These are phyloP conservation scores for Agrocybe pediades DNA, from an alignment of 768 basidiomycete genomes.

Conservation along the genomic window DNA sequence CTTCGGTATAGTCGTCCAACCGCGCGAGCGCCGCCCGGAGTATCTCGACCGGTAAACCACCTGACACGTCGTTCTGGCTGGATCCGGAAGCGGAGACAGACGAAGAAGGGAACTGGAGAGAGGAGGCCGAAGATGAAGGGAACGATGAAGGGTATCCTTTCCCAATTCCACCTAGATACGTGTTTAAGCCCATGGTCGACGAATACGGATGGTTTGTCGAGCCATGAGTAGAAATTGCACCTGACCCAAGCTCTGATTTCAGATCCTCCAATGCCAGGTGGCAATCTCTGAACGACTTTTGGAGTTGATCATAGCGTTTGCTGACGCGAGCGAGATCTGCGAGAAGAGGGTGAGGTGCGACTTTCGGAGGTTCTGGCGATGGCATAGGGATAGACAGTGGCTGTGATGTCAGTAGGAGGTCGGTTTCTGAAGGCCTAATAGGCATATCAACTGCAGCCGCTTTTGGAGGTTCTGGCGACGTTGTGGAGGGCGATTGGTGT, in stretches of 20 bases:
- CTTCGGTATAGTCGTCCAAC: slow-evolving; percentile 75
- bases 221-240: slow-evolving; percentile 10
- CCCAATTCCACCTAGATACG: background rate
- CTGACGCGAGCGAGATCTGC: slow-evolving; percentile 43
- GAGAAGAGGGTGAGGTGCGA: slow-evolving; percentile 40
- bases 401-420: too few species aligned
- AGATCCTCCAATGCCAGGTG: slow-evolving; percentile 66
- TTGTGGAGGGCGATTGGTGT: too few species aligned
- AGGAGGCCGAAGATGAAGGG: slow-evolving; percentile 9
- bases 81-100: background rate
- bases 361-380: background rate
- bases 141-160: background rate
- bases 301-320: slow-evolving; percentile 61
- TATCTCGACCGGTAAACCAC: slow-evolving; percentile 29
- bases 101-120: background rate
- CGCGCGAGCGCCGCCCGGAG: slow-evolving; percentile 58
- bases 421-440: too few species aligned
- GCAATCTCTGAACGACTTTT: slow-evolving; percentile 69
- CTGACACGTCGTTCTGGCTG: background rate
- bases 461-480: too few species aligned
- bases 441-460: too few species aligned
- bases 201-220: background rate
- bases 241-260: slow-evolving; percentile 32
- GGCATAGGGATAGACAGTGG: background rate
- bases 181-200: background rate